These are phyloP conservation scores for Metschnikowia hibisci DNA, from an alignment of 805 yeast genomes.

Conservation along the genomic window DNA sequence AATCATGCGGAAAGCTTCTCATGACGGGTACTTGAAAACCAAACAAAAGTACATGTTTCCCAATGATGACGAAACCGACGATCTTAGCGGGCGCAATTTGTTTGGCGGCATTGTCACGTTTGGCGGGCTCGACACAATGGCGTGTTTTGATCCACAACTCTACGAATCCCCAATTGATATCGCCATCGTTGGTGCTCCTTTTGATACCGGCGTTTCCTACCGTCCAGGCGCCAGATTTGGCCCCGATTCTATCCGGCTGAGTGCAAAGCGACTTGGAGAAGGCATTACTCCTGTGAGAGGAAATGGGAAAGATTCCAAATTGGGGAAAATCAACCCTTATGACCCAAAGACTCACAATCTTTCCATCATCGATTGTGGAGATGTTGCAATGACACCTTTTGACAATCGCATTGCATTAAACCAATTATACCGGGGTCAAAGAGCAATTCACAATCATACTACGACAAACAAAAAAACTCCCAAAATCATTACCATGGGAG, in stretches of 20 bases:
- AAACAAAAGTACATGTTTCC: constrained; percentile 28
- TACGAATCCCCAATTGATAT: constrained; percentile 35
- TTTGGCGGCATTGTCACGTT: constrained; percentile 55
- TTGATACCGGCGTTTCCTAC: constrained; percentile 53
- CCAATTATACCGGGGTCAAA: constrained; percentile 56
- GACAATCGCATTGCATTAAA: constrained; percentile 60
- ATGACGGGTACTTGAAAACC: constrained; percentile 14
- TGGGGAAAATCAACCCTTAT: constrained; percentile 51
- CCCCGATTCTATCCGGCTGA: constrained; percentile 49
- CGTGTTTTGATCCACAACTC: constrained; percentile 43
- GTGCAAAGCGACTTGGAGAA: constrained; percentile 42
- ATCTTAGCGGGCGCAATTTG: constrained; percentile 17
- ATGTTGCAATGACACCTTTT: constrained; percentile 64
- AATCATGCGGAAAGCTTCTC: constrained; percentile 8
- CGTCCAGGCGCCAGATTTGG: constrained; percentile 60
- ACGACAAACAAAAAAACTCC: constrained; percentile 25
- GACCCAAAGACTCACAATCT: constrained; percentile 34
- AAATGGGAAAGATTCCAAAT: constrained; percentile 26
- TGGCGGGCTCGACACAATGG: constrained; percentile 45
- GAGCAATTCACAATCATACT: constrained; percentile 43
- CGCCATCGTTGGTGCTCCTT: constrained; percentile 58
- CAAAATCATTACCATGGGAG: constrained; percentile 52
- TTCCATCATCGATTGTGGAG: constrained; percentile 57
- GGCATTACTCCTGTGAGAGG: constrained; percentile 35
- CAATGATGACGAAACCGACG: constrained; percentile 33